These are phyloP conservation scores for Fusarium mangiferae DNA, from an alignment of 2,329 filamentous ascomycete genomes.

Conservation along the genomic window DNA sequence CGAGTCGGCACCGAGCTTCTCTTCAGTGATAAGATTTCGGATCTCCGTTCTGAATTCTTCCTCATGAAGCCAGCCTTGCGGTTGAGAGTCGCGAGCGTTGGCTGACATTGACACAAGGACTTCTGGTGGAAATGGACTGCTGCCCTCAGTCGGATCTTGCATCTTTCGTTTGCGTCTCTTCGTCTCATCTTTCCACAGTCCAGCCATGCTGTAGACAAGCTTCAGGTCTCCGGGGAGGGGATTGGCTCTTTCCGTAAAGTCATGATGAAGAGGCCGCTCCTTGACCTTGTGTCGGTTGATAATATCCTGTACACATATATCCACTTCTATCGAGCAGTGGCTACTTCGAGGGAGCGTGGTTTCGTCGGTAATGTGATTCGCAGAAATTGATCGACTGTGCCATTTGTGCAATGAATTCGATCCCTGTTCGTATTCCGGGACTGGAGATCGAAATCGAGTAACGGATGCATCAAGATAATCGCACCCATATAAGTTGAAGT, in stretches of 20 bases:
- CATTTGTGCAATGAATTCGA: constrained; percentile 74
- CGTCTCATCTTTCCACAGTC: constrained; percentile 91
- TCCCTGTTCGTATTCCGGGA: constrained; percentile 75
- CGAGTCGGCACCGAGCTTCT: constrained; percentile 60
- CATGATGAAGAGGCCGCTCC: constrained; percentile 83
- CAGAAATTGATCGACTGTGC: constrained; percentile 79
- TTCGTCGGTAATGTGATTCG: constrained; percentile 62
- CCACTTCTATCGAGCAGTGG: constrained; percentile 89
- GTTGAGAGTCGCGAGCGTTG: constrained; percentile 75
- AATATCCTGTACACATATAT: constrained; percentile 90
- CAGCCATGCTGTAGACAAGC: constrained; percentile 92
- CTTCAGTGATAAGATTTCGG: constrained; percentile 69
- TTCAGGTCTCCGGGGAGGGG: constrained; percentile 77
- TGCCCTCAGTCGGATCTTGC: constrained; percentile 70
- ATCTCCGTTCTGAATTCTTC: constrained; percentile 80
- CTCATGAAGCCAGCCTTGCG: constrained; percentile 93
- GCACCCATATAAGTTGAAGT: constrained; percentile 97
- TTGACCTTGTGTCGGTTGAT: constrained; percentile 81
- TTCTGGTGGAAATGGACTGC: constrained; percentile 82
- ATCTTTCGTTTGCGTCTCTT: constrained; percentile 79
- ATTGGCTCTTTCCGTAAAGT: constrained; percentile 79
- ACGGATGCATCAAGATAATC: constrained; percentile 81
- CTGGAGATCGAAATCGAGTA: constrained; percentile 77
- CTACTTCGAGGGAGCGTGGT: constrained; percentile 78
- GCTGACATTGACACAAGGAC: constrained; percentile 90